Base-by-base conservation (phyloP, 768 basidiomycete species). In the Bullera alba region DNA sequence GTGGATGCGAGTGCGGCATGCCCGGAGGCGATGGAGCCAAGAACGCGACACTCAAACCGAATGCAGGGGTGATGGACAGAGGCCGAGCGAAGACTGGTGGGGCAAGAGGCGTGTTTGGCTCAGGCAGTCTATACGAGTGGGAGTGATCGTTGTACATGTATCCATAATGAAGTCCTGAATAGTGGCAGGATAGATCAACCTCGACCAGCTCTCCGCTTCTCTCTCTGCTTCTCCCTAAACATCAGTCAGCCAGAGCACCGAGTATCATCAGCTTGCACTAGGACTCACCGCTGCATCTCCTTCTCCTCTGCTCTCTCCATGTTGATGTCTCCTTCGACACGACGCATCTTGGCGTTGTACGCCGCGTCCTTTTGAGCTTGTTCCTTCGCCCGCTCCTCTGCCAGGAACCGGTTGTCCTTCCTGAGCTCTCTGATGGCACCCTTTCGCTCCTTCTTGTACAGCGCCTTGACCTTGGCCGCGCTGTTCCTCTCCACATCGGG, bases 271-370 rank as follows among this genome's bases (percentile, higher is more conserved):
- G 15, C 16, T 27, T 4, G n/a, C n/a, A n/a, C n/a, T 5, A 32
- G 26, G 10, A 54, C 66, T 55, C 49, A 68, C 70, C 86, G 79
- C 65, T 91, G 85, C 84, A 85, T 82, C 36, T 81, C 82, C 77
- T 95, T 97, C 76, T 96, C 83, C 75, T 97, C 95, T 19, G 90
- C 89, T 46, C 93, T 78, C 76, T 99, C 95, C 27, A 82, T 79
- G 78, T 82, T 70, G 79, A 86, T 70, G 7, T 60, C 65, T 2
- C 76, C 73, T 52, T 75, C 71, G 21, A 85, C 89, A 63, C 79
- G 82, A 68, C 84, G 84, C 84, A 97, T 89, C 56, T 82, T 80
- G 42, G 82, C 80, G 62, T 81, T 82, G 73, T 99, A 96, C 25
- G 73, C 75, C 56, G 63, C 76, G 63, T 96, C 93, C 78, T 89